Conservation (phyloP, 371 early-diverging fungal species). For the Umbelopsis sp. region DNA sequence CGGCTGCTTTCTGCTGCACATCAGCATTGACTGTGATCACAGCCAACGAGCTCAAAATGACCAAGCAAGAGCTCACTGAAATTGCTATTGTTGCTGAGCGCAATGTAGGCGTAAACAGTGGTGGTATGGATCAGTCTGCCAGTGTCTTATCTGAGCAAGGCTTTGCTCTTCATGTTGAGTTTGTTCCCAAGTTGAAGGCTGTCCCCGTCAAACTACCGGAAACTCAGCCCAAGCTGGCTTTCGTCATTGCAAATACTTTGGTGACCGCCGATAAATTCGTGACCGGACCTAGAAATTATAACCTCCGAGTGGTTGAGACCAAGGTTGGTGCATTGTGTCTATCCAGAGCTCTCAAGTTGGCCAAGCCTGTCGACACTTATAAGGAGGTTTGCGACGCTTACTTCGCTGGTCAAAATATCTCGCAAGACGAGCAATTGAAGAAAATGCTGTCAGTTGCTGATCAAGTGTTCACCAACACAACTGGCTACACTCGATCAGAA, state of each 20-base stretch:
- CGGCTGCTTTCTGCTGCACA: constrained; percentile 84
- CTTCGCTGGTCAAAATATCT: constrained; percentile 38
- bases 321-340: constrained; percentile 79
- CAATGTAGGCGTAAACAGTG: constrained; percentile 83
- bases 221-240: constrained; percentile 59
- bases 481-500: constrained; percentile 67
- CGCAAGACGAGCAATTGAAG: constrained; percentile 46
- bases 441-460: constrained; percentile 45
- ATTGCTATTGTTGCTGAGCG: constrained; percentile 83
- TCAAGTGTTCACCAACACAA: constrained; percentile 41
- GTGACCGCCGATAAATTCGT: constrained; percentile 89
- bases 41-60: constrained; percentile 52
- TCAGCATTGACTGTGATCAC: constrained; percentile 73
- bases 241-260: constrained; percentile 91
- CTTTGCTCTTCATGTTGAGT: constrained; percentile 83
- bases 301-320: constrained; percentile 94
- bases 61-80: constrained; percentile 71
- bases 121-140: constrained; percentile 93
- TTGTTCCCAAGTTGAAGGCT: constrained; percentile 76
- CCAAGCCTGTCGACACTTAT: constrained; percentile 44
- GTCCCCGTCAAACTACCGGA: constrained; percentile 66
- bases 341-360: constrained; percentile 56
- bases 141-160: constrained; percentile 79
- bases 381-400: constrained; percentile 72
- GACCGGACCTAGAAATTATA: constrained; percentile 89